Evolutionary conservation across 2,329 filamentous ascomycete species (phyloP).

Genomic region (Zymoseptoria tritici): DNA sequence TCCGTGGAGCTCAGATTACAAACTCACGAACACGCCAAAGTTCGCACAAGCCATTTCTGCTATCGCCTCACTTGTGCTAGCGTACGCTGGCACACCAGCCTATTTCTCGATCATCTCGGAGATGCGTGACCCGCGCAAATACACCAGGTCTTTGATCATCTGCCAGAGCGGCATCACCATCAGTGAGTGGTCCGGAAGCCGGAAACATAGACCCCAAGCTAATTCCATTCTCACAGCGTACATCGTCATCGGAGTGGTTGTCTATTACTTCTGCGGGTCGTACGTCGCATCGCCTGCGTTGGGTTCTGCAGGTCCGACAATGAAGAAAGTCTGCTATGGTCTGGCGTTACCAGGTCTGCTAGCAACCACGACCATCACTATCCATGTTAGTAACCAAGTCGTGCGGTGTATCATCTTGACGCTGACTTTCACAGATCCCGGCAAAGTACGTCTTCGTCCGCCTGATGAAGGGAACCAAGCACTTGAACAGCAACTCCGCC

Average conservation of each 20-base stretch:
- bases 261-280: conserved; percentile 43
- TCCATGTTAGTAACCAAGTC: conserved; percentile 12
- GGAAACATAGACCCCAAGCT: neutral
- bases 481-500: conserved; percentile 14
- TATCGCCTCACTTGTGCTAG: conserved; percentile 8
- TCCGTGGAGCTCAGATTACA: conserved; percentile 23
- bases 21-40: conserved; percentile 13
- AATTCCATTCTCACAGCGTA: conserved; percentile 20
- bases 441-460: conserved; percentile 22
- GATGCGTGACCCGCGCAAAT: conserved; percentile 32
- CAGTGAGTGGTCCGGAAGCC: neutral
- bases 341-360: conserved; percentile 21
- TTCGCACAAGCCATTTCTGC: conserved; percentile 10
- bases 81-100: conserved; percentile 9
- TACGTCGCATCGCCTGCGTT: conserved; percentile 43
- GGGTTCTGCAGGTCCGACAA: conserved; percentile 36
- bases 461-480: conserved; percentile 14
- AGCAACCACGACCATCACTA: conserved; percentile 13
- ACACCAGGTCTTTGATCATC: conserved; percentile 28
- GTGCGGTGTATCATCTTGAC: too few relatives aligned
- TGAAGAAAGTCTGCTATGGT: conserved; percentile 43
- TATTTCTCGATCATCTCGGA: conserved; percentile 35
- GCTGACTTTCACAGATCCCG: conserved; percentile 4
- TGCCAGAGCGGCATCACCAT: conserved; percentile 15
- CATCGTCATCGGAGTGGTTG: conserved; percentile 33